Conservation (phyloP, 2,329 filamentous ascomycete species). For the Penicillium sp. region DNA sequence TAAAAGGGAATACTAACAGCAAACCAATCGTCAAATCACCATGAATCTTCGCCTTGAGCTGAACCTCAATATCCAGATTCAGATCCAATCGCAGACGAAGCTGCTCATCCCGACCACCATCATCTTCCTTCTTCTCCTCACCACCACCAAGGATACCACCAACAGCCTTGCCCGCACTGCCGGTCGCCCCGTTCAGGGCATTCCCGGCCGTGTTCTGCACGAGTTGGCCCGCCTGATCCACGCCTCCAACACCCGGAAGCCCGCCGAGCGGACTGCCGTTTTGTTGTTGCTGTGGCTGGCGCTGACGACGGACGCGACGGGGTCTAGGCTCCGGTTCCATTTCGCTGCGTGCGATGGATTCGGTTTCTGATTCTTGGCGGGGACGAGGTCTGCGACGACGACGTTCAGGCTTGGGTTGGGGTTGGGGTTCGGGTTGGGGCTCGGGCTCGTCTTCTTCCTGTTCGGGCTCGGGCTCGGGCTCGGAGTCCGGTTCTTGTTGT, state of each 20-base stretch:
- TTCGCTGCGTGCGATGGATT: constrained; percentile 52
- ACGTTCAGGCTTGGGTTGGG: constrained; percentile 47
- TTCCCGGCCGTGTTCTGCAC: constrained; percentile 50
- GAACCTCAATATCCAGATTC: constrained; percentile 79
- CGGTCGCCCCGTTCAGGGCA: constrained; percentile 43
- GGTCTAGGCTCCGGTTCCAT: constrained; percentile 43
- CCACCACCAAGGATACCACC: constrained; percentile 36
- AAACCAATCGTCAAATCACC: constrained; percentile 78
- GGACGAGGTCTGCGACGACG: constrained; percentile 22
- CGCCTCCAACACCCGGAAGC: constrained; percentile 46
- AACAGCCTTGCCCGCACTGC: constrained; percentile 44
- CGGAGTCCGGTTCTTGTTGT: constrained; percentile 18
- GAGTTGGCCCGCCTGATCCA: constrained; percentile 57
- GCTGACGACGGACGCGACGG: constrained; percentile 30
- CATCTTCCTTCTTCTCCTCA: constrained; percentile 41
- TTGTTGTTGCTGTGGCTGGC: constrained; percentile 51
- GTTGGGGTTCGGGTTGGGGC: constrained; percentile 32
- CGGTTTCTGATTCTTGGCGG: constrained; percentile 46
- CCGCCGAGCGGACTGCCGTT: constrained; percentile 43
- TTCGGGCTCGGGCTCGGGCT: constrained; percentile 29
- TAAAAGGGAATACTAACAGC: constrained; percentile 56
- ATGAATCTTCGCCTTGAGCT: constrained; percentile 80
- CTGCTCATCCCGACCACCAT: constrained; percentile 58
- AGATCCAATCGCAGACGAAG: constrained; percentile 70
- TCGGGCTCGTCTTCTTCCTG: constrained; percentile 10